phyloP scores from a whole-genome alignment of 495 filamentous ascomycete species.

The Polyplosphaeria fusca region DNA sequence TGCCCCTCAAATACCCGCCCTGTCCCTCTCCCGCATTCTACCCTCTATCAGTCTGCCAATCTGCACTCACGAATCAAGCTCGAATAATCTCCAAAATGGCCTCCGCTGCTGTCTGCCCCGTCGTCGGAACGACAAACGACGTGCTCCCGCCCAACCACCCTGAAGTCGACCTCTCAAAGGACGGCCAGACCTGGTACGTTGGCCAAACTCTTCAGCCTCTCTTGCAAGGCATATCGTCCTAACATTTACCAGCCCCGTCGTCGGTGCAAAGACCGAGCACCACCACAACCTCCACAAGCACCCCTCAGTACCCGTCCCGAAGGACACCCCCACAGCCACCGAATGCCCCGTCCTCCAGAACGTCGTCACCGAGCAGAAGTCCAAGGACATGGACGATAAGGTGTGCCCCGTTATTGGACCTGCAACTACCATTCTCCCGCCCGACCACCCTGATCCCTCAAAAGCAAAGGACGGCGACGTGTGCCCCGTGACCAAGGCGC shows the following conservation, averaged over 20 bases:
- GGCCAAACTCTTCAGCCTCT: no score
- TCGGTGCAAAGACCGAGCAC: constrained; percentile 27
- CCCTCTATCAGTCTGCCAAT: not conserved
- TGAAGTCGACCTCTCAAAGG: constrained; percentile 13
- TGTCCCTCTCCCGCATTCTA: not conserved
- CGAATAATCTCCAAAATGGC: constrained; percentile 7
- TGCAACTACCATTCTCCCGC: constrained; percentile 28
- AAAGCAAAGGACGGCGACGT: constrained; percentile 22
- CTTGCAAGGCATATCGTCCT: no score
- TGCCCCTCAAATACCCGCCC: not conserved
- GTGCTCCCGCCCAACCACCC: constrained; percentile 30
- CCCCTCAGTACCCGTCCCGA: constrained; percentile 16
- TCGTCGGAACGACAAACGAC: constrained; percentile 27
- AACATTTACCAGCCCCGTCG: no score
- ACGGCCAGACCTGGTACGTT: constrained; percentile 28
- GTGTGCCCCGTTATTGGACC: constrained; percentile 29
- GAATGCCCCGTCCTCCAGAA: constrained; percentile 21
- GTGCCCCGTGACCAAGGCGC: constrained; percentile 29
- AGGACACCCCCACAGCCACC: constrained; percentile 4
- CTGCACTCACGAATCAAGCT: not conserved
- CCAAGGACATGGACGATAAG: constrained; percentile 27
- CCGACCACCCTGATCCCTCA: constrained; percentile 17
- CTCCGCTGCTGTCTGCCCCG: constrained; percentile 13
- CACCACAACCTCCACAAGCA: constrained; percentile 30
- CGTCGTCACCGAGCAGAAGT: constrained; percentile 19